A percentile compares a stretch with the other conserved stretches of the same genome.
These are phyloP conservation scores for Aspergillaceae sp. DNA, from an alignment of 2,329 filamentous ascomycete species.

Conservation along the genomic window DNA sequence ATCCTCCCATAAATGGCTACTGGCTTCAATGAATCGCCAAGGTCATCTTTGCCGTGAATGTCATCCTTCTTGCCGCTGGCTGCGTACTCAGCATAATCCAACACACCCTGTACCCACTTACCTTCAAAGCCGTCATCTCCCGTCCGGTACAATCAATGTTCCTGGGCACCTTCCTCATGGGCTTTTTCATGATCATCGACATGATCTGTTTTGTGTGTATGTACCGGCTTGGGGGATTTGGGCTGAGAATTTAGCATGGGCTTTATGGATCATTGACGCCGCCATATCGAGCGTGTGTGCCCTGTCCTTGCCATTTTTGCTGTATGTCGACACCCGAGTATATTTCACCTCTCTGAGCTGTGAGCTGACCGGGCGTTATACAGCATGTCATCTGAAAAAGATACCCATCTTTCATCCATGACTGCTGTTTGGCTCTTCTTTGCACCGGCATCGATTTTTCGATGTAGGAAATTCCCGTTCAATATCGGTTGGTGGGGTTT, in stretches of 20 bases:
- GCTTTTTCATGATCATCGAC: conserved; percentile 56
- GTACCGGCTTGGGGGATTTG: conserved; percentile 50
- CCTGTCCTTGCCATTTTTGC: conserved; percentile 47
- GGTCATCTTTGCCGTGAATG: conserved; percentile 17
- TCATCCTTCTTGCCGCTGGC: conserved; percentile 10
- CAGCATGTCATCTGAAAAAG: conserved; percentile 6
- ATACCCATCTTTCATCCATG: conserved; percentile 42
- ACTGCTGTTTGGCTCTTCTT: conserved; percentile 52
- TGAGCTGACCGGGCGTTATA: neutral
- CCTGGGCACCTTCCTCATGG: conserved; percentile 59
- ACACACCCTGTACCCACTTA: conserved; percentile 55
- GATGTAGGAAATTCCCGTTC: conserved; percentile 41
- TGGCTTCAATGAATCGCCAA: conserved; percentile 22
- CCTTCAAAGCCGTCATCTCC: conserved; percentile 56
- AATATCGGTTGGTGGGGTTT: conserved; percentile 57
- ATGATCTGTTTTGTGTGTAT: conserved; percentile 53
- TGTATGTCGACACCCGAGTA: conserved; percentile 26
- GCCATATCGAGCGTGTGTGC: conserved; percentile 44
- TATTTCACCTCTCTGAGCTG: neutral
- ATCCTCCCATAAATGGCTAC: conserved; percentile 18
- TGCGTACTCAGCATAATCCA: conserved; percentile 43
- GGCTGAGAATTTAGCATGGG: conserved; percentile 47
- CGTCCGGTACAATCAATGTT: conserved; percentile 60
- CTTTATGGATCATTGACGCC: conserved; percentile 49
- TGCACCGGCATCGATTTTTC: conserved; percentile 23